Percentiles rank a stretch among this genome's conserved stretches.
phyloP scores from a whole-genome alignment of 179 eudicot species.

The Beta corolliflora region DNA sequence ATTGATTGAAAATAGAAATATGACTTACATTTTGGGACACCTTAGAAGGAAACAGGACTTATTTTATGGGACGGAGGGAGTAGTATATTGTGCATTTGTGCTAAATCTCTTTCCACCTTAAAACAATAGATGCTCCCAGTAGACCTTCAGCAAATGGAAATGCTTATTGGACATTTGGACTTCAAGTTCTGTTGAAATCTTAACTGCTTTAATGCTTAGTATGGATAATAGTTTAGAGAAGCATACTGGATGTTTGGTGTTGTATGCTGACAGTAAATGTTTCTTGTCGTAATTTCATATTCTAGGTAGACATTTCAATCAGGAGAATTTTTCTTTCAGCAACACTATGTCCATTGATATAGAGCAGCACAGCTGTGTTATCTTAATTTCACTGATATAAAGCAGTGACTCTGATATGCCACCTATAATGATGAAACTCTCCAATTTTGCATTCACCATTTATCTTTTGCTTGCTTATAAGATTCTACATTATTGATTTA shows the following conservation, averaged over 20 bases:
- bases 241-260: neutral
- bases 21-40: too few species aligned
- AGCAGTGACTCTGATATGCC: neutral
- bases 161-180: neutral
- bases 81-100: neutral
- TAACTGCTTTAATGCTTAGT: neutral
- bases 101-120: neutral
- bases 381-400: neutral
- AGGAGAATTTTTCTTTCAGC: neutral
- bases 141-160: neutral
- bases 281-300: neutral
- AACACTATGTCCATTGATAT: neutral
- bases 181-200: neutral
- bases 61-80: too few species aligned
- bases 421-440: neutral
- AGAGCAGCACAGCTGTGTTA: neutral
- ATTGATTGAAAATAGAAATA: too few species aligned
- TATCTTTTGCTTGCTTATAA: neutral
- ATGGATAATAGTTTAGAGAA: neutral
- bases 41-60: too few species aligned
- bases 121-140: neutral
- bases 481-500: too few species aligned
- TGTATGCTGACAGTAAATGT: neutral
- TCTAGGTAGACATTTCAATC: neutral
- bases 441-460: neutral